Base-by-base conservation (phyloP, 352 stramenopile genomes). In the Pythium aristosporum region DNA sequence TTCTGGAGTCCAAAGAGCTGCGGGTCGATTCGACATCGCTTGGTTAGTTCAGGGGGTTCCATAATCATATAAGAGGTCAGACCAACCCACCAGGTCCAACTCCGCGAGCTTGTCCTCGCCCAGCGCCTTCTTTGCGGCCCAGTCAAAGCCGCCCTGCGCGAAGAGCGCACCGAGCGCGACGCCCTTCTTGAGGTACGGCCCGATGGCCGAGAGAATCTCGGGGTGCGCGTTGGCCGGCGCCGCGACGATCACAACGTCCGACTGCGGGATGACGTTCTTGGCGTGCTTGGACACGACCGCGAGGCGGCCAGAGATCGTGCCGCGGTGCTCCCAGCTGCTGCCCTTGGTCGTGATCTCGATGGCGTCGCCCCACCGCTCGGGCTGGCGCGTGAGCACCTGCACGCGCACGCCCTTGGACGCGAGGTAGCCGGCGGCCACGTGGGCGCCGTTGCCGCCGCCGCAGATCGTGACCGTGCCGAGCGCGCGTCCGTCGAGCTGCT, bases 1-100 rank as follows among this genome's bases (percentile, higher is more conserved):
- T 97, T 97, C 65, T 97, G 91, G 34, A 97, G 74, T 60, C 91
- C 91, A 61, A 97, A 97, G 57, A 97, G 80, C 80, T 92, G 59
- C 49, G 66, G 20, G 54, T 46, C 8, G 47, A 10, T 41, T 5
- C 23, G 4, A 51, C 10, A 7, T 37, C 10, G 25, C 10, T 16
- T 23, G 5, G 41, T 42, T 37, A 11, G 10, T 37, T 48, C 32
- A 55, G 20, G 18, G 10, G 13, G 9, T 3, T 20, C 9, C 6
- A 39, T 39, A 39, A 12, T 39, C 34, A 39, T 2, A 39, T 15
- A 13, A 39, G 34, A 15, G 34, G 11, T 13, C 39, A 55, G 1
- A 3, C 39, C 1, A 48, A 66, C 71, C 39, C 69, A 91, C 82
- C 68, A 91, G 65, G 48, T 89, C 82, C 32, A 91, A 57, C 36